phyloP scores from a whole-genome alignment of 345 rosid species.

The Lenwebbia sp. region DNA sequence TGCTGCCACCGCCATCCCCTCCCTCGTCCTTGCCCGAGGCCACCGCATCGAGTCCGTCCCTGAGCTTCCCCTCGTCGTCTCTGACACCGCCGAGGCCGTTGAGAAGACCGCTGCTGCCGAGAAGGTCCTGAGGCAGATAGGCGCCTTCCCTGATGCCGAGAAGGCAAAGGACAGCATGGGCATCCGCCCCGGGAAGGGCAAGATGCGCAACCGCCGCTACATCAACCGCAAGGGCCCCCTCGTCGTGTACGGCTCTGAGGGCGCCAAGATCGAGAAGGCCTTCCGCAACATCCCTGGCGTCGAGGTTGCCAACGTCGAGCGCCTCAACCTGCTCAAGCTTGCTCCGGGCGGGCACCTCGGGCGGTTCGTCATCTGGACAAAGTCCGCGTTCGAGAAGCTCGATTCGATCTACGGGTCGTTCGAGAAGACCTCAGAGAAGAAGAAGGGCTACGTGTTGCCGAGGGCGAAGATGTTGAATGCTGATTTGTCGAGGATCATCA shows the following conservation, averaged over 20 bases:
- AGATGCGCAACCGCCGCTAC: conserved; percentile 15
- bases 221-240: conserved; percentile 33
- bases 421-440: conserved; percentile 11
- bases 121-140: conserved; percentile 25
- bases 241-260: conserved; percentile 28
- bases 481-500: conserved; percentile 17
- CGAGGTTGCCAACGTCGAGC: conserved; percentile 28
- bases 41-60: conserved; percentile 32
- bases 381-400: conserved; percentile 35
- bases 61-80: conserved; percentile 27
- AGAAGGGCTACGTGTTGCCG: conserved; percentile 9
- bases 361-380: conserved; percentile 37
- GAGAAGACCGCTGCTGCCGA: conserved; percentile 30
- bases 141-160: conserved; percentile 33
- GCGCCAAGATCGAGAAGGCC: conserved; percentile 30
- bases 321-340: conserved; percentile 33
- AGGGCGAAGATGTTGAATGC: conserved; percentile 11
- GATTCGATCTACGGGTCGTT: conserved; percentile 36
- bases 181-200: conserved; percentile 22
- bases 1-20: conserved; percentile 27
- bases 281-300: conserved; percentile 40
- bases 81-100: conserved; percentile 19
- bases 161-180: conserved; percentile 31
- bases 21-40: conserved; percentile 35
- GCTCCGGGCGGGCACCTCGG: conserved; percentile 44